Evolutionary conservation across 1,284 basidiomycete genomes (phyloP).

Genomic region (Cryptococcus maquisensis): DNA sequence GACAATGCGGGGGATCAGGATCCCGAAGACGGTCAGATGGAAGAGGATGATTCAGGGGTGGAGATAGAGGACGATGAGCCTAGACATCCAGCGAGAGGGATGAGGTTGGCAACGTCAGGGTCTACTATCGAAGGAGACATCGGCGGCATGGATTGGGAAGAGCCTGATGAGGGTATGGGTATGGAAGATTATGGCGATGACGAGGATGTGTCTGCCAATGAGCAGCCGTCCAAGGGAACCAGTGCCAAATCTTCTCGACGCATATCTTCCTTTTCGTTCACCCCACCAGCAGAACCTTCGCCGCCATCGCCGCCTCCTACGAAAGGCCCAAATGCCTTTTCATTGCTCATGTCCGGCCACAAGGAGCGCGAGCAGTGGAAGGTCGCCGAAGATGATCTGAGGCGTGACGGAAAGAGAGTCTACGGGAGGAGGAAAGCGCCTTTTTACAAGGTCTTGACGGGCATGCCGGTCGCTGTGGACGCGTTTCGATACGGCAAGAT

Average conservation of each 20-base stretch:
- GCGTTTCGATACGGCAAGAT: slow-evolving; percentile 92
- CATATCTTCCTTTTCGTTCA: slow-evolving; percentile 27
- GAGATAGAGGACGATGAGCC: slow-evolving; percentile 1
- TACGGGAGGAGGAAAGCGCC: slow-evolving; percentile 72
- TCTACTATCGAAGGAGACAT: neutral
- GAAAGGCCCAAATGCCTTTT: slow-evolving; percentile 58
- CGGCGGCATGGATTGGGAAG: slow-evolving; percentile 34
- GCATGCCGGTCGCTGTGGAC: slow-evolving; percentile 96
- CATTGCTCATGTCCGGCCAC: slow-evolving; percentile 73
- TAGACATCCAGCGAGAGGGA: neutral
- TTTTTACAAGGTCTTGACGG: slow-evolving; percentile 90
- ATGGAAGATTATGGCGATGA: slow-evolving; percentile 44
- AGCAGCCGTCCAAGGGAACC: neutral
- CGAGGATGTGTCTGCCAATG: slow-evolving; percentile 19
- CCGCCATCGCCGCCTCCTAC: slow-evolving; percentile 16
- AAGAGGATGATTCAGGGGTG: slow-evolving; percentile 19
- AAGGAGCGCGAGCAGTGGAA: slow-evolving; percentile 79
- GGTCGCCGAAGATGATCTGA: slow-evolving; percentile 57
- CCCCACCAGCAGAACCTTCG: neutral
- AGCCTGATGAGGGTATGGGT: slow-evolving; percentile 46
- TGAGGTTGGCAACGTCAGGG: neutral
- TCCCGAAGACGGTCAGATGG: slow-evolving; percentile 12
- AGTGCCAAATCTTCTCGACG: slow-evolving; percentile 15
- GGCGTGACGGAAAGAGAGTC: slow-evolving; percentile 40
- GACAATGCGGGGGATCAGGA: slow-evolving; percentile 17